Percentiles rank a stretch among this genome's conserved stretches.
These are phyloP conservation scores for Vaccinium darrowii DNA, from an alignment of 148 eudicot species.

Conservation along the genomic window DNA sequence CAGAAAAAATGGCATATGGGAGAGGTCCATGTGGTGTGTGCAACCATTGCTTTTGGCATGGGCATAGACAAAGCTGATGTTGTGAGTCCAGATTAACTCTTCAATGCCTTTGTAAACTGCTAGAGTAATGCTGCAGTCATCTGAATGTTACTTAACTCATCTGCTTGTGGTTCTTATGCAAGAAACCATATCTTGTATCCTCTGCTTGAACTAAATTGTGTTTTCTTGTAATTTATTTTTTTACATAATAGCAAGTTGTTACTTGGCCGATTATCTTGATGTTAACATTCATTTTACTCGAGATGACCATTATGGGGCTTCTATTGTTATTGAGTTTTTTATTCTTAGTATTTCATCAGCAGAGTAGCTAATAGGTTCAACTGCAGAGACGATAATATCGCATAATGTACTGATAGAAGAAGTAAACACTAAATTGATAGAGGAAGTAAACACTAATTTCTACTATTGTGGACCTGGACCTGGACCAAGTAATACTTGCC, in stretches of 20 bases:
- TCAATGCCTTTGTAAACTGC: constrained; percentile 15
- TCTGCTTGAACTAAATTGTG: not conserved
- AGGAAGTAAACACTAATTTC: not conserved
- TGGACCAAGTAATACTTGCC: not conserved
- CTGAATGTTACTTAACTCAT: not conserved
- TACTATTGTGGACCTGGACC: not conserved
- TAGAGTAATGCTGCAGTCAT: constrained; percentile 5
- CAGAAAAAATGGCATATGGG: constrained; percentile 93
- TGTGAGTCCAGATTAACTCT: constrained; percentile 52
- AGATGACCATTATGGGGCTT: not conserved
- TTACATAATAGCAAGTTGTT: not conserved
- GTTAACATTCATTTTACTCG: not conserved
- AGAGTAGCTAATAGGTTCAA: not conserved
- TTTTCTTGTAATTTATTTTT: not conserved
- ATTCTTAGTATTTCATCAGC: not conserved
- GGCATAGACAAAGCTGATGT: constrained; percentile 98
- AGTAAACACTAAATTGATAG: not conserved
- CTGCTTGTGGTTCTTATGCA: not conserved
- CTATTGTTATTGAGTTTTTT: not conserved
- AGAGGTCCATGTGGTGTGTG: constrained; percentile 94
- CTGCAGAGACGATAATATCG: not conserved
- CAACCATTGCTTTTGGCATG: constrained; percentile 99
- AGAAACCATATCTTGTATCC: not conserved
- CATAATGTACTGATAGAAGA: not conserved
- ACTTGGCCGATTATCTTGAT: not conserved